Evolutionary conservation across 2,329 filamentous ascomycete genomes (phyloP), one percentile per base, ranked within the genome.

Genomic region (Hymenoscyphus fraxineus): DNA sequence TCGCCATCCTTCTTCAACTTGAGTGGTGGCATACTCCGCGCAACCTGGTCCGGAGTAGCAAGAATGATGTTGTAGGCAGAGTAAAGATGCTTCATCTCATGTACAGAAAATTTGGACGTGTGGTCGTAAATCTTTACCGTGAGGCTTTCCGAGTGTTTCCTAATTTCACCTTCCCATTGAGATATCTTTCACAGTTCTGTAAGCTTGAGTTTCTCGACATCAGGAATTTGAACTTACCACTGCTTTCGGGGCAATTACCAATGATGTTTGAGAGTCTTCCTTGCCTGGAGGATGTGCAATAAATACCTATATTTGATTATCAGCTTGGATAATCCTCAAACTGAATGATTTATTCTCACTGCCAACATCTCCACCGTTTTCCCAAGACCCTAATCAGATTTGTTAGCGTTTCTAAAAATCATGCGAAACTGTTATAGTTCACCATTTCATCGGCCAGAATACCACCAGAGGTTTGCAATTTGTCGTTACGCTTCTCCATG

Each of bases 401-500:
- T 27, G 27, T 27, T 27, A 27, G 27, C 27, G 27, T 27, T 27
- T 27, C 27, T 27, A 27, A 27, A 27, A 27, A 27, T 27, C 27
- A 27, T 27, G 27, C 27, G 27, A 27, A 27, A 27, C 27, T 27
- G 27, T 27, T 27, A 27, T 27, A 60, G 13, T 27, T 51, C 47
- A 60, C 59, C 59, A 60, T 55, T 12, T 7, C n/a, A 54, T 60
- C 59, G n/a, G 59, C 59, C 51, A 10, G 38, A 38, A 60, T 60
- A 6, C 59, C 59, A 10, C 59, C 59, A 31, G 13, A 41, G 16
- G 41, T 40, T 10, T 10, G 6, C 10, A 9, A 5, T 6, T 22
- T 16, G 4, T 16, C 41, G 19, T 60, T 19, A 4, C 15, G 12
- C 22, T n/a, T 7, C 41, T 60, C 59, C 5, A 40, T 40, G 5